Evolutionary conservation across 768 basidiomycete genomes (phyloP), one percentile per base, ranked within the genome.

Genomic region (Lactarius hengduanensis): DNA sequence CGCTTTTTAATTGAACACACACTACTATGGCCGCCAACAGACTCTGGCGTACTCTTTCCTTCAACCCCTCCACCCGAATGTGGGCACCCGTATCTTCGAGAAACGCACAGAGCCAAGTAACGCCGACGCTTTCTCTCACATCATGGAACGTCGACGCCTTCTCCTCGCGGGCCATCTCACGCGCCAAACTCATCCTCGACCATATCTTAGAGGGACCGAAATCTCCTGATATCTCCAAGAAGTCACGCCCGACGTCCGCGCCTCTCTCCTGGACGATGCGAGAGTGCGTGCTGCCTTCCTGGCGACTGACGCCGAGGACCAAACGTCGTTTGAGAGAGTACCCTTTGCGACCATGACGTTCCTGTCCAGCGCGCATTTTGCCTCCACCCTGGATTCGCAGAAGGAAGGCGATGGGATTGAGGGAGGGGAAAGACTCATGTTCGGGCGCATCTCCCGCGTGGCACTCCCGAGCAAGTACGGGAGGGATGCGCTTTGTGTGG

Each of bases 141-240:
- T 70, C 79, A 34, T 73, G 72, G 78, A 80, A 80, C 69, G 68
- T 80, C 64, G 66, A 80, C 40, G 78, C 76, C 72, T 75, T 72
- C 75, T 70, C 72, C 61, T 70, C 74, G 41, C 68, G 72, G 57
- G 65, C 72, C 69, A 68, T 77, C 70, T 28, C 72, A 71, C 77
- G 79, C 59, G 67, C 77, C 74, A 72, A 75, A 62, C 75, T 74
- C 71, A 70, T 79, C 73, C 55, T 63, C 43, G n/a, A 1, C 4
- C 22, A 38, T 8, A 47, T 63, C 56, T 26, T 63, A 34, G 11
- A 58, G 16, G 62, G 15, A 28, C 22, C 36, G 3, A 61, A 54
- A 20, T 28, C 1, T 54, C 61, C 60, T 26, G 60, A 61, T 10
- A 63, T 63, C 56, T 63, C 22, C 63, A 63, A 40, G 57, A 63